Conservation (phyloP, 2,329 filamentous ascomycete genomes). For the Diaporthe citri region DNA sequence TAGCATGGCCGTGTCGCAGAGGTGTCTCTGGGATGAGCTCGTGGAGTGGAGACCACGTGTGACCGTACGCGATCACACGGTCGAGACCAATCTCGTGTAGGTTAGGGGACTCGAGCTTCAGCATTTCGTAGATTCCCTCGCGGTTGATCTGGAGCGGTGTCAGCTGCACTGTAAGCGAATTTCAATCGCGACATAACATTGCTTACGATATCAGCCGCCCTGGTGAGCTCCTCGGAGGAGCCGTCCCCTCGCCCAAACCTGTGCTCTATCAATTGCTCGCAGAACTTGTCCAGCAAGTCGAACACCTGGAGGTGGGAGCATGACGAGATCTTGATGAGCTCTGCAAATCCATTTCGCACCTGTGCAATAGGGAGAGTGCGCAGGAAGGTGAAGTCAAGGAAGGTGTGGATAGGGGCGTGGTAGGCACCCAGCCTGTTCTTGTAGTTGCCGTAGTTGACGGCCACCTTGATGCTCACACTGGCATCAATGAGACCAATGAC, state of each 20-base stretch:
- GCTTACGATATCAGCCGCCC: constrained; percentile 66
- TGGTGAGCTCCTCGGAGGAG: constrained; percentile 65
- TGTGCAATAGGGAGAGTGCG: constrained; percentile 75
- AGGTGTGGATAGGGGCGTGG: constrained; percentile 78
- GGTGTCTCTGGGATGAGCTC: constrained; percentile 77
- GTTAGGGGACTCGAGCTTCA: constrained; percentile 80
- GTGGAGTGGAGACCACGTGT: constrained; percentile 81
- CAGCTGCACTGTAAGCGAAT: not conserved
- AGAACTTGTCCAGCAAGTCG: constrained; percentile 76
- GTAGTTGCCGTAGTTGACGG: constrained; percentile 81
- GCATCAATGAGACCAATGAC: constrained; percentile 83
- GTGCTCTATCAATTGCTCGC: constrained; percentile 74
- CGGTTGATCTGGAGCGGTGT: constrained; percentile 66
- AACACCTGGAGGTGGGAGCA: constrained; percentile 77
- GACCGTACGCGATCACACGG: constrained; percentile 79
- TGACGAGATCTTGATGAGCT: constrained; percentile 81
- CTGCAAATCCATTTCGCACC: constrained; percentile 80
- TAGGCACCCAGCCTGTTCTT: constrained; percentile 82
- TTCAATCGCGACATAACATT: too few relatives aligned
- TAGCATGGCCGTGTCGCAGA: constrained; percentile 79
- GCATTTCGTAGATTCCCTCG: constrained; percentile 79
- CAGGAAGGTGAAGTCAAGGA: constrained; percentile 81
- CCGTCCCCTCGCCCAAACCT: constrained; percentile 74
- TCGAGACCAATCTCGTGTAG: constrained; percentile 80
- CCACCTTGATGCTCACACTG: constrained; percentile 83